These are phyloP conservation scores for Cryphonectria naterciae DNA, from an alignment of 2,329 filamentous ascomycete species.

Conservation along the genomic window DNA sequence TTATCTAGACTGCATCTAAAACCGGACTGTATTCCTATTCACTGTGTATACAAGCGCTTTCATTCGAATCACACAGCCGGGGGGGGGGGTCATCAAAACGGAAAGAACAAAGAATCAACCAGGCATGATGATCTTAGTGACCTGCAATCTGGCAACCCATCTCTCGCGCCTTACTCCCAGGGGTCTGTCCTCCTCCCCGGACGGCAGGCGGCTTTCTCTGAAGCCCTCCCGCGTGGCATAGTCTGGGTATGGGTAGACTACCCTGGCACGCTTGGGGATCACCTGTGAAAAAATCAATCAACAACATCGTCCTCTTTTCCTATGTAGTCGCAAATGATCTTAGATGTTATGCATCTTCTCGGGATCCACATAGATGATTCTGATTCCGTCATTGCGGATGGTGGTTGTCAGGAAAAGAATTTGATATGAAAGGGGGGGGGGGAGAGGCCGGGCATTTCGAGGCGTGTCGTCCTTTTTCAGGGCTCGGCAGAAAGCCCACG, in stretches of 20 bases:
- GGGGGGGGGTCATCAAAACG: not conserved
- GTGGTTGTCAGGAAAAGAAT: not conserved
- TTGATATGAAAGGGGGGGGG: constrained; percentile 8
- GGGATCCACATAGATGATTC: not conserved
- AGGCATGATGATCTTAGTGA: not conserved
- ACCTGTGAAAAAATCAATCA: not conserved
- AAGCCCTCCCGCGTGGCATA: not conserved
- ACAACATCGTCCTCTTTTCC: not conserved
- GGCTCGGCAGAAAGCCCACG: constrained; percentile 11
- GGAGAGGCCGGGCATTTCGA: not conserved
- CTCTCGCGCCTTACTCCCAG: not conserved
- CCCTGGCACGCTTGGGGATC: not conserved
- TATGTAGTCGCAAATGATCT: not conserved
- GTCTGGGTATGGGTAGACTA: not conserved
- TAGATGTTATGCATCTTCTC: not conserved
- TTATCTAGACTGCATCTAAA: not conserved
- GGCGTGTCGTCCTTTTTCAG: constrained; percentile 18
- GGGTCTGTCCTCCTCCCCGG: not conserved
- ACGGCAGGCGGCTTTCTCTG: not conserved
- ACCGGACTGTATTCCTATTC: not conserved
- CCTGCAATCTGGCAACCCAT: not conserved
- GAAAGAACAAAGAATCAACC: not conserved
- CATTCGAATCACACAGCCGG: not conserved
- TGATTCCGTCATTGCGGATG: not conserved
- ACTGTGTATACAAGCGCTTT: not conserved